Evolutionary conservation across 495 filamentous ascomycete species (phyloP).

Genomic region (Neurospora terricola): DNA sequence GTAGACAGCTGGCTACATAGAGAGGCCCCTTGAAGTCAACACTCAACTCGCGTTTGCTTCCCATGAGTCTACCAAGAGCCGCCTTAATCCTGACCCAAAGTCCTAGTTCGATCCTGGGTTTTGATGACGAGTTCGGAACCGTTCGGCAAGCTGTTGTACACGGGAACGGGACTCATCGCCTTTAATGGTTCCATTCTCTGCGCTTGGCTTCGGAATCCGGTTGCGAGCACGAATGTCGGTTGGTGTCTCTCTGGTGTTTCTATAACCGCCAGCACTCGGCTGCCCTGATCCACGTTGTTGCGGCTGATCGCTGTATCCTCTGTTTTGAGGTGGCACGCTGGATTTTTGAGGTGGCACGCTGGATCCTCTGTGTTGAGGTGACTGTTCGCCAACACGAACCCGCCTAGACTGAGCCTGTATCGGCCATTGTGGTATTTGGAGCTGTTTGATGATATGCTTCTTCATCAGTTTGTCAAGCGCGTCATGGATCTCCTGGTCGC

Average conservation of each 20-base stretch:
- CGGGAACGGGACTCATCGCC: not conserved
- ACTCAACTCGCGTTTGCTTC: not conserved
- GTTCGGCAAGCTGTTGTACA: not conserved
- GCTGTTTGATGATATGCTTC: not conserved
- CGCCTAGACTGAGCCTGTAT: not conserved
- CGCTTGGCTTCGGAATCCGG: not conserved
- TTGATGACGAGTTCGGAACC: not conserved
- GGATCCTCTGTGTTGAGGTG: not conserved
- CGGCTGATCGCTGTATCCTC: not conserved
- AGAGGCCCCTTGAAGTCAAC: not conserved
- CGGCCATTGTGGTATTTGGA: not conserved
- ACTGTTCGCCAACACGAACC: not conserved
- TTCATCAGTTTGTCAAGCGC: not conserved
- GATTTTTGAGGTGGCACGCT: not conserved
- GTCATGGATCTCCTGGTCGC: not conserved
- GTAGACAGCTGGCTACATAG: not conserved
- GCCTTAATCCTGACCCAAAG: not conserved
- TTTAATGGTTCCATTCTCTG: not conserved
- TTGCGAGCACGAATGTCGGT: not conserved
- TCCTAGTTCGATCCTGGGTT: not conserved
- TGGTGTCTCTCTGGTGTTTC: not conserved
- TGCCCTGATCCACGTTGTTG: not conserved
- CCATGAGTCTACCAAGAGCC: not conserved
- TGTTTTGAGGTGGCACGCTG: not conserved
- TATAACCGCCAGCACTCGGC: not conserved